These are phyloP conservation scores for Neurospora pannonica DNA, from an alignment of 495 filamentous ascomycete genomes.

Conservation along the genomic window DNA sequence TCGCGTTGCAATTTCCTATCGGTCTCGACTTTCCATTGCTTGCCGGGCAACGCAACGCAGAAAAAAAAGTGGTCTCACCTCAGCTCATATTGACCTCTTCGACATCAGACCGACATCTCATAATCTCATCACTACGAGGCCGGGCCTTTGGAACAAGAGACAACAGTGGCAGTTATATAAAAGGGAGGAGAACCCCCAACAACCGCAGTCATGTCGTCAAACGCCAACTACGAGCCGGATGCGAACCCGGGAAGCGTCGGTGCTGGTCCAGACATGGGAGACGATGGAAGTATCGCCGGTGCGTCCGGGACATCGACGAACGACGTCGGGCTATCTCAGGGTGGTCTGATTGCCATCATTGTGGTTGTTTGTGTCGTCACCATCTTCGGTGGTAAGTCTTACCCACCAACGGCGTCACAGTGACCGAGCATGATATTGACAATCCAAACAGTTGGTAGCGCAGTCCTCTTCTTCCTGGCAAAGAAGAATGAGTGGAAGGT, in stretches of 20 bases:
- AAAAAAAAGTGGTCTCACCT: not conserved
- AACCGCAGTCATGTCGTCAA: not conserved
- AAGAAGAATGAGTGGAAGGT: conserved; percentile 51
- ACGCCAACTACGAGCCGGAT: conserved; percentile 10
- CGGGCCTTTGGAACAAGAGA: not conserved
- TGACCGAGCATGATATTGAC: not conserved
- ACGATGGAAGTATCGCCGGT: conserved; percentile 39
- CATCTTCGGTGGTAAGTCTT: conserved; percentile 44
- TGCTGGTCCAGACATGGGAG: conserved; percentile 12
- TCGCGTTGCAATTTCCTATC: not conserved
- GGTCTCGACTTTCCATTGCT: not conserved
- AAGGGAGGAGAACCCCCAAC: not conserved
- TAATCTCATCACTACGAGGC: not conserved
- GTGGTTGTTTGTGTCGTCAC: conserved; percentile 49
- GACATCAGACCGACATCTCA: not conserved
- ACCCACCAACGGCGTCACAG: not conserved
- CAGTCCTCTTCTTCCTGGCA: conserved; percentile 43
- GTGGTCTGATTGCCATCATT: conserved; percentile 53
- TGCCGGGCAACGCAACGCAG: not conserved
- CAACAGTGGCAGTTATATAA: not conserved
- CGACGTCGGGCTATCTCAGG: conserved; percentile 43
- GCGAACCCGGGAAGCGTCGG: not conserved
- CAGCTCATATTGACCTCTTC: not conserved
- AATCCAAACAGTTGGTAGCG: conserved; percentile 30
- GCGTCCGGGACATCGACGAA: conserved; percentile 43